phyloP scores from a whole-genome alignment of 768 basidiomycete species.

The Cantharellus anzutake region DNA sequence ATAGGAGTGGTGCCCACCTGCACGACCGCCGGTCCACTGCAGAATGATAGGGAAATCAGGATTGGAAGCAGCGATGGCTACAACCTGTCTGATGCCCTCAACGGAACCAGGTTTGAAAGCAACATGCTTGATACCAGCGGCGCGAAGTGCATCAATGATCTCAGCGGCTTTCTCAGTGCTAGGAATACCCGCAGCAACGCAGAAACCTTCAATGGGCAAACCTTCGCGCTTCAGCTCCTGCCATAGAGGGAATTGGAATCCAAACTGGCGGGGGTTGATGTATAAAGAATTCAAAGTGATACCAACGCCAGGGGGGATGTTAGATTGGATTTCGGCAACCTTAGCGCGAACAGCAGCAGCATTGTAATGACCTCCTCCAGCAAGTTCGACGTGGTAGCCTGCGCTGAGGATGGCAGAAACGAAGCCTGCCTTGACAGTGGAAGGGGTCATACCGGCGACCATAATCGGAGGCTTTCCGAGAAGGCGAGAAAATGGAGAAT shows the following conservation, averaged over 20 bases:
- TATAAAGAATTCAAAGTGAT: slow-evolving; percentile 90
- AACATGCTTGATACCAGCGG: slow-evolving; percentile 85
- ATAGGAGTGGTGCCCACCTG: slow-evolving; percentile 94
- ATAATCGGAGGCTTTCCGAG: slow-evolving; percentile 95
- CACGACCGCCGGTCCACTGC: slow-evolving; percentile 98
- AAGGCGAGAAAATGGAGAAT: slow-evolving; percentile 91
- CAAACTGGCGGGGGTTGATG: slow-evolving; percentile 94
- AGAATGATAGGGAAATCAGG: slow-evolving; percentile 93
- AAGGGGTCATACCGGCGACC: slow-evolving; percentile 99
- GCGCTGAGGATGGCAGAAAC: slow-evolving; percentile 84
- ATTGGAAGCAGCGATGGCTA: slow-evolving; percentile 87
- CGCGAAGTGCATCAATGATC: slow-evolving; percentile 69
- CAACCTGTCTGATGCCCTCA: slow-evolving; percentile 91
- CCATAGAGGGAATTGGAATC: slow-evolving; percentile 96
- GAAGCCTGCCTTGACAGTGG: slow-evolving; percentile 89
- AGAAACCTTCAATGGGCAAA: slow-evolving; percentile 94
- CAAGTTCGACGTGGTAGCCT: slow-evolving; percentile 91
- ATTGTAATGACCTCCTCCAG: slow-evolving; percentile 96
- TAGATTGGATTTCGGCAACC: slow-evolving; percentile 76
- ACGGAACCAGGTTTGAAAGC: slow-evolving; percentile 97
- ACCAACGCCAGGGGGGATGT: slow-evolving; percentile 75
- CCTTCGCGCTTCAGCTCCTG: slow-evolving; percentile 94
- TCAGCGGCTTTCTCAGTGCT: slow-evolving; percentile 93
- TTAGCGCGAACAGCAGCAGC: slow-evolving; percentile 72
- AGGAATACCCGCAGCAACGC: slow-evolving; percentile 94